Conservation (phyloP, 192 early-diverging fungal species). For the Linnemannia elongata region DNA sequence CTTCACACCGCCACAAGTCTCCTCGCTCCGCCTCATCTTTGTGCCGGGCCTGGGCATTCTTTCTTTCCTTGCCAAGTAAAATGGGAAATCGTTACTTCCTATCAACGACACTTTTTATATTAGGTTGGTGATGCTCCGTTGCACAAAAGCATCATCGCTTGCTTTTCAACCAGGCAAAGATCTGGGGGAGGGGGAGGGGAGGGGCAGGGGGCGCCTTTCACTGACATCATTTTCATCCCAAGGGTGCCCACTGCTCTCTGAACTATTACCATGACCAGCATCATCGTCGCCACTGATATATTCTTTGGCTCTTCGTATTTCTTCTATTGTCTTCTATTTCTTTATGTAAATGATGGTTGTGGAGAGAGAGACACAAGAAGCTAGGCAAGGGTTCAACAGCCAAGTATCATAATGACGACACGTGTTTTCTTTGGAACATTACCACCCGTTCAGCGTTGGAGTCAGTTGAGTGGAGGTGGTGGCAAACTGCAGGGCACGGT, state of each 20-base stretch:
- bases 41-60: neutral
- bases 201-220: neutral
- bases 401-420: constrained; percentile 3
- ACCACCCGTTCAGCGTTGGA: no score
- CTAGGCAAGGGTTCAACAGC: neutral
- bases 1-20: no score
- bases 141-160: neutral
- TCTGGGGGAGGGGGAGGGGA: no score
- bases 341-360: neutral
- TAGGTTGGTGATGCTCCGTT: neutral
- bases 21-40: neutral
- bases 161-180: neutral
- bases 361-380: neutral
- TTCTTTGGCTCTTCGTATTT: neutral
- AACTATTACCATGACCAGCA: neutral
- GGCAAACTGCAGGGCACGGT: no score
- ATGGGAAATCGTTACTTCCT: neutral
- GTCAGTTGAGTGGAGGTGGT: no score
- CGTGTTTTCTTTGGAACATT: neutral
- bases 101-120: neutral
- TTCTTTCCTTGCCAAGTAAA: neutral
- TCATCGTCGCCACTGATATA: neutral
- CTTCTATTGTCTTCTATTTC: neutral
- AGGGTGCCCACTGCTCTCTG: neutral
- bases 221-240: neutral